These are phyloP conservation scores for Phaeodactylum tricornutum DNA, from an alignment of 108 stramenopile genomes.

Conservation along the genomic window DNA sequence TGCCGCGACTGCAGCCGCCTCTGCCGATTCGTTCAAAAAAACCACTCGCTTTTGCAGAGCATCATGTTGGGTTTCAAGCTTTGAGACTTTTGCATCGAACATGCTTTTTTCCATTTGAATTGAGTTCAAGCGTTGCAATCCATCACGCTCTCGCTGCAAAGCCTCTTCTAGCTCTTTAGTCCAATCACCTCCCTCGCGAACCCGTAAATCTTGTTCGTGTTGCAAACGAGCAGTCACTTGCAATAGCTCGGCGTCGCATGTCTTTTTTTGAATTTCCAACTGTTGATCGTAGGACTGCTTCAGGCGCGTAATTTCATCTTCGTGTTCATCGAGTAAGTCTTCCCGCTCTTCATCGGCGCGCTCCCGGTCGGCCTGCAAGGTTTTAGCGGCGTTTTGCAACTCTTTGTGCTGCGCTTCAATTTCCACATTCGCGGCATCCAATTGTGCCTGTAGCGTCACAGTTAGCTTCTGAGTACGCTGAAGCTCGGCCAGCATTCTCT, in stretches of 20 bases:
- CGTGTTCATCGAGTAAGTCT: constrained; percentile 51
- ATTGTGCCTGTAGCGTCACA: constrained; percentile 40
- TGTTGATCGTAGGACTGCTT: constrained; percentile 21
- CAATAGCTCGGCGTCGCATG: constrained; percentile 27
- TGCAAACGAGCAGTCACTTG: constrained; percentile 40
- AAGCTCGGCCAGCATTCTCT: neutral
- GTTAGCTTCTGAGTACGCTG: constrained; percentile 11
- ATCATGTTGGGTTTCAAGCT: constrained; percentile 32
- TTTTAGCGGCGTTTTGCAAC: constrained; percentile 55
- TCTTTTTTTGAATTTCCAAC: constrained; percentile 25
- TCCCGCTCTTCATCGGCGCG: constrained; percentile 63
- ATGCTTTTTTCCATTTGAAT: constrained; percentile 38
- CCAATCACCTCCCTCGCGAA: constrained; percentile 61
- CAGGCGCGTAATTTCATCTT: constrained; percentile 45
- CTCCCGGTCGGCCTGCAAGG: constrained; percentile 57
- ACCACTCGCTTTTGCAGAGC: constrained; percentile 45
- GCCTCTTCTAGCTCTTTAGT: constrained; percentile 56
- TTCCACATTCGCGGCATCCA: constrained; percentile 55
- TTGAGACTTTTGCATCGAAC: constrained; percentile 27
- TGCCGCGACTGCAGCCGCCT: constrained; percentile 48
- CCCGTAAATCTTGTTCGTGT: constrained; percentile 22
- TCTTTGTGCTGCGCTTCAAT: constrained; percentile 65
- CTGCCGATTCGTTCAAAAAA: constrained; percentile 31
- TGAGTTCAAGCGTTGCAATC: constrained; percentile 22
- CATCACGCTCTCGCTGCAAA: constrained; percentile 46